Base-by-base conservation (phyloP, 805 yeast genomes). In the Crinitomyces ghanaensis region DNA sequence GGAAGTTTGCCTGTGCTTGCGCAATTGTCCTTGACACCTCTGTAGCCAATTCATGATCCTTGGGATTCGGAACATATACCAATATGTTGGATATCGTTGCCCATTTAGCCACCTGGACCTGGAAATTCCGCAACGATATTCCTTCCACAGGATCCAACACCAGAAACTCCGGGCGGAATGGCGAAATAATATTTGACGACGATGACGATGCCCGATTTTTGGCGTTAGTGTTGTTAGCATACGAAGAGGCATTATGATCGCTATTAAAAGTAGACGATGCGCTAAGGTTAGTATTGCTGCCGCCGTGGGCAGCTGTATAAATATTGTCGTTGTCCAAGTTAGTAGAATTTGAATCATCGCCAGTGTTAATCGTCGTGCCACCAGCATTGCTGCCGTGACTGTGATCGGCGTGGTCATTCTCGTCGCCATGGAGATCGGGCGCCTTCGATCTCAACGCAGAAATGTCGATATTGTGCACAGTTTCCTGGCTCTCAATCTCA, bases 31-130 rank as follows among this genome's bases (percentile, higher is more conserved):
- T 21, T 8, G 52, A 48, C 22, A 39, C 35, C 36, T 15, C 24
- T 16, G 30, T 33, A 16, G 35, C 41, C 12, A 16, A 32, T 28
- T 20, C 38, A 22, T 16, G 46, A 7, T 28, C 39, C n/a, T 43
- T 49, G 2, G 57, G 54, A 39, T 68, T 63, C 40, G 74, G 64
- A 41, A 84, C 70, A 52, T 85, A 88, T n/a, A 86, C 71, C 4
- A 83, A 60, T 32, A 84, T 70, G 49, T 82, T 93, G 0, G 91
- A 67, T 6, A 84, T 63, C 18, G 72, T 63, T 21, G 91, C 79
- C 39, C 77, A 60, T 50, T 84, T 85, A n/a, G 84, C 68, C 13
- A 75, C 79, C 56, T 88, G 97, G 36, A 80, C 72, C 49, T 81
- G 84, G 54, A 85, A 86, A 50, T 86, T 82, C 41, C 96, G 67